Conservation (phyloP, 805 yeast genomes). For the Candida methanosorbosa region DNA sequence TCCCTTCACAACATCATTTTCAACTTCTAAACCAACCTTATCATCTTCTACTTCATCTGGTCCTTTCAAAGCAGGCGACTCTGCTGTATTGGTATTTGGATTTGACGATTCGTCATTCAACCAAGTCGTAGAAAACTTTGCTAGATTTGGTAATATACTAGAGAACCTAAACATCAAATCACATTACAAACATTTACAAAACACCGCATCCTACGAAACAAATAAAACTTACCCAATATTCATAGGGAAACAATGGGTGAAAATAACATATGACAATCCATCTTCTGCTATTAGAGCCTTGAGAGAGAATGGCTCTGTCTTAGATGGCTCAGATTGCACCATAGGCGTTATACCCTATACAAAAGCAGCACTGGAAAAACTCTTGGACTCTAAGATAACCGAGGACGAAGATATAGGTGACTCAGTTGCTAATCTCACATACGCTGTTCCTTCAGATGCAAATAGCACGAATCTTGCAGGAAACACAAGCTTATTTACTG, state of each 20-base stretch:
- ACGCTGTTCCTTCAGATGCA: conserved; percentile 4
- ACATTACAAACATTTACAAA: not conserved
- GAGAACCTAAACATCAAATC: conserved; percentile 51
- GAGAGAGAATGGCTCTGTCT: conserved; percentile 69
- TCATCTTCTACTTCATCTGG: not conserved
- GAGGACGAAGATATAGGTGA: conserved; percentile 42
- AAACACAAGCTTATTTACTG: conserved; percentile 6
- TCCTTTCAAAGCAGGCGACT: conserved; percentile 27
- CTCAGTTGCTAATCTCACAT: conserved; percentile 11
- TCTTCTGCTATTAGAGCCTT: conserved; percentile 76
- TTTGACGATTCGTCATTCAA: conserved; percentile 72
- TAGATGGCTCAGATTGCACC: conserved; percentile 47
- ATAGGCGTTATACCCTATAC: conserved; percentile 62
- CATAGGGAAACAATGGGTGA: conserved; percentile 88
- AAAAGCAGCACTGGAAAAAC: conserved; percentile 50
- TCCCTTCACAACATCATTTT: too few species aligned
- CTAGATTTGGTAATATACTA: conserved; percentile 69
- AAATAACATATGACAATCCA: conserved; percentile 70
- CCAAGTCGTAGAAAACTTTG: conserved; percentile 61
- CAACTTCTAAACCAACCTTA: not conserved
- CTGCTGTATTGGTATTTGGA: conserved; percentile 80
- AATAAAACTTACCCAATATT: conserved; percentile 51
- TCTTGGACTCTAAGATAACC: conserved; percentile 35
- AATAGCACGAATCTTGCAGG: conserved; percentile 8
- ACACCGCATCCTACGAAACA: not conserved